Base-by-base conservation (phyloP, 345 rosid genomes). In the Salix dunnii region DNA sequence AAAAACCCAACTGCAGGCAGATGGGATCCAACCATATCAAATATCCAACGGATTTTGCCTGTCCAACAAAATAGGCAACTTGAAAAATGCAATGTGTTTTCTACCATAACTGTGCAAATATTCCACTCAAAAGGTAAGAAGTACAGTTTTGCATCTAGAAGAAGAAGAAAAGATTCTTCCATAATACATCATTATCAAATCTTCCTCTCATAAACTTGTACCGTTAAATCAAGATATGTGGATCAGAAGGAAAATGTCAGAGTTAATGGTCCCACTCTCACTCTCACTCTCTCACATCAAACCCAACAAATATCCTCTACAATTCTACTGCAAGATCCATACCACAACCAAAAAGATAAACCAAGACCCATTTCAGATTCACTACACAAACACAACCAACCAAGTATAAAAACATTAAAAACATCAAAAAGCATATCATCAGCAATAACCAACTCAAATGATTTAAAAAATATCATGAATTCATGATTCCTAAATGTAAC, bases 241-340 rank as follows among this genome's bases (percentile, higher is more conserved):
- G 84, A 69, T 83, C 76, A 87, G 64, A 71, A 76, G 42, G 68
- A 76, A 11, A 53, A 23, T 35, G 83, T 84, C 85, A 85, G 84
- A 84, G 67, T 63, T 8, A 81, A 76, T 70, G 96, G 96, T 83
- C 96, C 96, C 94, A 90, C 84, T 73, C 78, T 67, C 67, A 51
- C 91, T 71, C 84, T 78, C 48, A 17, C 25, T 38, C 28, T 67
- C 71, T 35, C 82, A 71, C 82, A 74, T 78, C 84, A 80, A 78
- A 83, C 86, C 78, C 82, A 79, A 78, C 81, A 84, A 77, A 58
- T 77, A 74, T 49, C 83, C 73, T 60, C 83, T 62, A 25, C 35
- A 77, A 61, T 67, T 76, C 84, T 70, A 64, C 81, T 42, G 36
- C 25, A 78, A 74, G 78, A 63, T 58, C 64, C 72, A 42, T 75